Evolutionary conservation across 2,329 filamentous ascomycete genomes (phyloP).

Genomic region (Epichloe gansuensis): DNA sequence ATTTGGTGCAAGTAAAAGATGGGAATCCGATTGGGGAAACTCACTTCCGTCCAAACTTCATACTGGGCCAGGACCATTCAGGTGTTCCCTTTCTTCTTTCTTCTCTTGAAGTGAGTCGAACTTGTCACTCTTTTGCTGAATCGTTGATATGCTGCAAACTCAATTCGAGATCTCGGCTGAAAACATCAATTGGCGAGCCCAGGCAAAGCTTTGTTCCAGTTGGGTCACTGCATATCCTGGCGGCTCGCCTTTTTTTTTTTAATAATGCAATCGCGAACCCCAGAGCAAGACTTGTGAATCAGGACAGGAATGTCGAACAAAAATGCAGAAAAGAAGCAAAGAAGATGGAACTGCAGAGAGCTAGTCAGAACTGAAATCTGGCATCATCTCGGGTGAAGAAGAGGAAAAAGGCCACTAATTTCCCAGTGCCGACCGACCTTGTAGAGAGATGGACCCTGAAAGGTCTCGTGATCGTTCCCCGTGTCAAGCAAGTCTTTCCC

Average conservation of each 20-base stretch:
- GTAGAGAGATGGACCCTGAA: constrained; percentile 3
- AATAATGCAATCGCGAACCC: background rate
- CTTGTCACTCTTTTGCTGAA: background rate
- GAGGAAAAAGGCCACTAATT: background rate
- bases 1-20: constrained; percentile 1
- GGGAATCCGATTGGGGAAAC: constrained; percentile 11
- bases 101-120: background rate
- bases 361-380: background rate
- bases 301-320: background rate
- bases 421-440: constrained; percentile 1
- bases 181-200: background rate
- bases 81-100: background rate
- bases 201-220: background rate
- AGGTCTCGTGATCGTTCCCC: constrained; percentile 11
- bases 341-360: background rate
- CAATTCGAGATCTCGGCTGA: background rate
- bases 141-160: background rate
- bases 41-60: constrained; percentile 55
- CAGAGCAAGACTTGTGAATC: background rate
- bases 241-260: background rate
- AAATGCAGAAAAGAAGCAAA: background rate
- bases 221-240: background rate
- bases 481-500: background rate
- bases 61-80: constrained; percentile 15
- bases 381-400: background rate